These are phyloP conservation scores for Cordyceps pruinosa DNA, from an alignment of 2,329 filamentous ascomycete genomes.

Conservation along the genomic window DNA sequence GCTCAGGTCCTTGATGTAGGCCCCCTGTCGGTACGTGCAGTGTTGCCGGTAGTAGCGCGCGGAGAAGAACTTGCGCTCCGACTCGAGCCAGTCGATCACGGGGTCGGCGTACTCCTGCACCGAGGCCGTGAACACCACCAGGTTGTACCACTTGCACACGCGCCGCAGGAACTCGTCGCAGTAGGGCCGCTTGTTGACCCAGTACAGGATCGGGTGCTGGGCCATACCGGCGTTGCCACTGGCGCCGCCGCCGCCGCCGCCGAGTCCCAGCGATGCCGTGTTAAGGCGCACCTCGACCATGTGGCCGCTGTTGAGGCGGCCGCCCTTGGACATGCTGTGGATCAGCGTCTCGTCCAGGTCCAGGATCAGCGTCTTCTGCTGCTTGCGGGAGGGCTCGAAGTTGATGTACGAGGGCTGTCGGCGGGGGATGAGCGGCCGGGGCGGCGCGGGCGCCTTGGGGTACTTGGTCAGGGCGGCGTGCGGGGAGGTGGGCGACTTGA, in stretches of 20 bases:
- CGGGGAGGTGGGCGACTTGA: constrained; percentile 91
- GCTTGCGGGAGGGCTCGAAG: constrained; percentile 46
- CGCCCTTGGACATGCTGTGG: constrained; percentile 95
- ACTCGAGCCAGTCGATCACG: constrained; percentile 97
- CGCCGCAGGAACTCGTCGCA: constrained; percentile 93
- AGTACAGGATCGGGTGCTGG: constrained; percentile 95
- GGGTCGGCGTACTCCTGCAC: constrained; percentile 98
- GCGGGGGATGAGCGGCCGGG: constrained; percentile 80
- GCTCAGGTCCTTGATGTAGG: constrained; percentile 96
- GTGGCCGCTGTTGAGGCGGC: constrained; percentile 90
- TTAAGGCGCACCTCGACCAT: constrained; percentile 97
- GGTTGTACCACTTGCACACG: constrained; percentile 96
- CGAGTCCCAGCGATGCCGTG: constrained; percentile 60
- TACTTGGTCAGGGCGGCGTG: constrained; percentile 76
- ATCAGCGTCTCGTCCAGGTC: constrained; percentile 97
- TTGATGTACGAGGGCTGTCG: constrained; percentile 84
- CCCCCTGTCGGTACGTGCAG: constrained; percentile 90
- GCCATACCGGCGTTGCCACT: constrained; percentile 43
- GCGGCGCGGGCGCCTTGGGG: constrained; percentile 81
- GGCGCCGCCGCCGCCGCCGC: constrained; percentile 56
- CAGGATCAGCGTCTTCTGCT: constrained; percentile 88
- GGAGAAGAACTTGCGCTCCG: constrained; percentile 93
- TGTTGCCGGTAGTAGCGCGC: constrained; percentile 93
- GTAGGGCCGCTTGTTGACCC: constrained; percentile 94
- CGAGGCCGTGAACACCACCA: constrained; percentile 93